Conservation (phyloP, 2,329 filamentous ascomycete species). For the Sporothrix euskadiensis region DNA sequence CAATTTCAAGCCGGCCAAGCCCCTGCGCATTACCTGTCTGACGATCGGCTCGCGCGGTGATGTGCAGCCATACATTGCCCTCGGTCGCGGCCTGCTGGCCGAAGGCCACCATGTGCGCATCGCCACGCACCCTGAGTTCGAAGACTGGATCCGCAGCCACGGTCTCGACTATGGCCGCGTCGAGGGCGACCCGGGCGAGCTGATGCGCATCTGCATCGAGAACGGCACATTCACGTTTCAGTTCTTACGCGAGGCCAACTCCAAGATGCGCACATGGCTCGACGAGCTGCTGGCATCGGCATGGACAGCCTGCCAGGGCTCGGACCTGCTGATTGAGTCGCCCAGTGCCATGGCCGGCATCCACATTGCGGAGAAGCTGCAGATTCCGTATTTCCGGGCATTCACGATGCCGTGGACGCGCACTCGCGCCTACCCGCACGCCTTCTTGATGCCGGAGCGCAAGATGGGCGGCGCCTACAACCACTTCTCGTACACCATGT, state of each 20-base stretch:
- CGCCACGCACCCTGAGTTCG: constrained; percentile 89
- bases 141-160: constrained; percentile 84
- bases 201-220: constrained; percentile 95
- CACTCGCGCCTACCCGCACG: constrained; percentile 92
- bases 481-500: constrained; percentile 91
- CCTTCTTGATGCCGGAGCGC: constrained; percentile 87
- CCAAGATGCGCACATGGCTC: constrained; percentile 91
- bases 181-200: constrained; percentile 85
- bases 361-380: constrained; percentile 90
- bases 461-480: constrained; percentile 97
- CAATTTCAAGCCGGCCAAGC: constrained; percentile 81
- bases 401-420: constrained; percentile 99
- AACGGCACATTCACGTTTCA: constrained; percentile 95
- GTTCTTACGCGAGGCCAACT: constrained; percentile 83
- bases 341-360: constrained; percentile 97
- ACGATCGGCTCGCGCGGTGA: constrained; percentile 96
- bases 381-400: constrained; percentile 92
- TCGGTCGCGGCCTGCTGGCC: constrained; percentile 85
- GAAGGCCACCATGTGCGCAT: constrained; percentile 87
- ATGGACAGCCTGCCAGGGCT: constrained; percentile 80
- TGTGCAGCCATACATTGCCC: constrained; percentile 94
- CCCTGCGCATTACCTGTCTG: constrained; percentile 84
- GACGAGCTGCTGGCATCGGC: constrained; percentile 81
- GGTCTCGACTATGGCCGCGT: constrained; percentile 91
- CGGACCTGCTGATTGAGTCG: constrained; percentile 89